These are phyloP conservation scores for Penicillium sp. DNA, from an alignment of 2,329 filamentous ascomycete genomes.

Conservation along the genomic window DNA sequence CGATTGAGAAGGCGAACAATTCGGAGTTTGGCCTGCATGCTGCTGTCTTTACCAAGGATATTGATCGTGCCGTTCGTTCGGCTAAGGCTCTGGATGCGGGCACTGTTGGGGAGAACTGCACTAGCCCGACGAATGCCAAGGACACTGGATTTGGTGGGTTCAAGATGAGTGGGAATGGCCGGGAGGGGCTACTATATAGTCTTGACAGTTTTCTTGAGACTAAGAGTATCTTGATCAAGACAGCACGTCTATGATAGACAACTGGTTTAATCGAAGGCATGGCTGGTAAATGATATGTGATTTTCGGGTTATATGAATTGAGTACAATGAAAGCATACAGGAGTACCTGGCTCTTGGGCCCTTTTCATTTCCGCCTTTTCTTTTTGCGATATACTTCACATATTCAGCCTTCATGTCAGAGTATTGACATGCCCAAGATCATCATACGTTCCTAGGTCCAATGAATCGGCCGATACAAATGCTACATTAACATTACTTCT, in stretches of 20 bases:
- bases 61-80: slow-evolving; percentile 30
- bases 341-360: neutral
- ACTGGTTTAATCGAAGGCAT: neutral
- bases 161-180: slow-evolving; percentile 43
- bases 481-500: neutral
- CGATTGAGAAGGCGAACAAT: slow-evolving; percentile 55
- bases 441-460: neutral
- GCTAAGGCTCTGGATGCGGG: slow-evolving; percentile 30
- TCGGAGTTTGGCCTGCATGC: slow-evolving; percentile 33
- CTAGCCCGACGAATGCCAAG: slow-evolving; percentile 38
- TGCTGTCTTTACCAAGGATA: slow-evolving; percentile 33
- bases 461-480: neutral
- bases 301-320: neutral
- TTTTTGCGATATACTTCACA: neutral
- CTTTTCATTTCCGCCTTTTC: neutral
- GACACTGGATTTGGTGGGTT: slow-evolving; percentile 48
- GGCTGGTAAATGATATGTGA: neutral
- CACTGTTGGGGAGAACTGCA: slow-evolving; percentile 36
- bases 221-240: slow-evolving; percentile 31
- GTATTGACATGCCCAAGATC: neutral
- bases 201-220: slow-evolving; percentile 38
- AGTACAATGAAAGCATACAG: neutral
- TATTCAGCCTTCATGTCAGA: neutral
- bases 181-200: slow-evolving; percentile 40
- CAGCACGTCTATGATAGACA: slow-evolving; percentile 4